These are phyloP conservation scores for Monosporozyma servazzii DNA, from an alignment of 805 yeast species.

Conservation along the genomic window DNA sequence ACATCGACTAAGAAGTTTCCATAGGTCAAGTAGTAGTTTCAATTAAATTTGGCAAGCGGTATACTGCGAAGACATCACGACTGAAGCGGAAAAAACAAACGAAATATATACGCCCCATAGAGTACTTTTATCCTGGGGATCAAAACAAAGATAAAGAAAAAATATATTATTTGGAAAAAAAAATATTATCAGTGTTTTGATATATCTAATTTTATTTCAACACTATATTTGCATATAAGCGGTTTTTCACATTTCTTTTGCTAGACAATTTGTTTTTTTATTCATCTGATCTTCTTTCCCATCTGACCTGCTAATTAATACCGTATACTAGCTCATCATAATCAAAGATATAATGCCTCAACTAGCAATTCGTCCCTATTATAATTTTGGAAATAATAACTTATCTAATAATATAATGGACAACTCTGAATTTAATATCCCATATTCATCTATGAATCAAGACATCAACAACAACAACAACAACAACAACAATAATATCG, in stretches of 20 bases:
- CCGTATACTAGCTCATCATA: neutral
- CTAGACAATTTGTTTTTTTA: neutral
- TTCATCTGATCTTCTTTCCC: neutral
- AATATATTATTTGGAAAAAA: no score
- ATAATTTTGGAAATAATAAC: constrained; percentile 1
- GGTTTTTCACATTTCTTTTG: neutral
- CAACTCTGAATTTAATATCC: neutral
- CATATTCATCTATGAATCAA: neutral
- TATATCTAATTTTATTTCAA: no score
- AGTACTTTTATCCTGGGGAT: no score
- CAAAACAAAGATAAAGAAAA: no score
- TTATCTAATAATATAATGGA: neutral
- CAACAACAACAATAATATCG: neutral
- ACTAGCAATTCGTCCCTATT: neutral
- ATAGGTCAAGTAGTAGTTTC: neutral
- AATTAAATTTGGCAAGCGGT: neutral
- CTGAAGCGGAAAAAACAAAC: neutral
- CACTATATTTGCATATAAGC: no score
- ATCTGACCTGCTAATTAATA: neutral
- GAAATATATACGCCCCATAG: no score
- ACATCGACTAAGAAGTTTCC: neutral
- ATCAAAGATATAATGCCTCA: constrained; percentile 2
- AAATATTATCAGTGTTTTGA: no score
- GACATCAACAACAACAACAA: neutral
- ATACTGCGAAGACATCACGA: neutral